Percentiles rank a stretch among this genome's conserved stretches.
Evolutionary conservation across 2,329 filamentous ascomycete genomes (phyloP).

Genomic region (Sporothrix mexicana): DNA sequence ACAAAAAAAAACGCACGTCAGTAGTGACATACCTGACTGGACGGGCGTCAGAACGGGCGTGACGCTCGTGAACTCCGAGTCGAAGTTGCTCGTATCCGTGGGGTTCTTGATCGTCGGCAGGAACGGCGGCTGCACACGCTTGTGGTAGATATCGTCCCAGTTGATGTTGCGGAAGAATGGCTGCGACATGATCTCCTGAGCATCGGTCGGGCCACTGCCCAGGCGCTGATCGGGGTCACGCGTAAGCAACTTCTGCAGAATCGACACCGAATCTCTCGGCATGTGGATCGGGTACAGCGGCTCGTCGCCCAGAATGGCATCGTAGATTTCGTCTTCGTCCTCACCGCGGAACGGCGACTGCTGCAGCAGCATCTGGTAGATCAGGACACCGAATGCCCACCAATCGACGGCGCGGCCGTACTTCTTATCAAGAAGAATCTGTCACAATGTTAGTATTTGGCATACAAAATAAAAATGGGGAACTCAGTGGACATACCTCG

Average conservation of each 20-base stretch:
- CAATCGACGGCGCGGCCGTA: constrained; percentile 97
- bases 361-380: constrained; percentile 99
- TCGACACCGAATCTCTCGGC: constrained; percentile 96
- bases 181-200: constrained; percentile 98
- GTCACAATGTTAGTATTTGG: constrained; percentile 21
- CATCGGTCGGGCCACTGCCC: constrained; percentile 93
- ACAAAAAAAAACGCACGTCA: constrained; percentile 46
- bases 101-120: constrained; percentile 86
- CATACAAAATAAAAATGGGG: background rate
- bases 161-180: constrained; percentile 97
- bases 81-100: constrained; percentile 99
- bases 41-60: constrained; percentile 97
- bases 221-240: constrained; percentile 92
- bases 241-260: constrained; percentile 94
- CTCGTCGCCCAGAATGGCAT: constrained; percentile 96
- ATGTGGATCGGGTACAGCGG: constrained; percentile 98
- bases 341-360: constrained; percentile 98
- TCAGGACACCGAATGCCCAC: constrained; percentile 99
- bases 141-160: constrained; percentile 99
- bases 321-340: constrained; percentile 99
- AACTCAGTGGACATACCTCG: constrained; percentile 67
- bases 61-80: constrained; percentile 97
- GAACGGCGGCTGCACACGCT: constrained; percentile 88
- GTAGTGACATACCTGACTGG: constrained; percentile 75
- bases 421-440: constrained; percentile 98